These are phyloP conservation scores for Coemansia sp. DNA, from an alignment of 192 early-diverging fungal genomes.

Conservation along the genomic window DNA sequence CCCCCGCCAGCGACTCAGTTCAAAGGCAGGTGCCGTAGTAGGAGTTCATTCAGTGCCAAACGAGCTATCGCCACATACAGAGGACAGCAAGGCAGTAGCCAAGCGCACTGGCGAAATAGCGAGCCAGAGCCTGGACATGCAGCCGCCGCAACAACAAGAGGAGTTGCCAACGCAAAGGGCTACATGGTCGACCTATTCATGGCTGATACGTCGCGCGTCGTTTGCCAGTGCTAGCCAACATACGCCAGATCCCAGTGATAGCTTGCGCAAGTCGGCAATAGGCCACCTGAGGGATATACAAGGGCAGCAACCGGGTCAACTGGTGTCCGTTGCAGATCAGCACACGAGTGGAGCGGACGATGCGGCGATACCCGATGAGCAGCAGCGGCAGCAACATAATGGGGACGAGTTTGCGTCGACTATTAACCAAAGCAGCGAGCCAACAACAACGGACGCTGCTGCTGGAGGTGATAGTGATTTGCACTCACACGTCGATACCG, in stretches of 20 bases:
- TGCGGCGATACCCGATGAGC: not conserved
- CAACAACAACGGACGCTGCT: not conserved
- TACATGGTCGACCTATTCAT: not conserved
- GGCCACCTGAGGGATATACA: not conserved
- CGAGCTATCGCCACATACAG: not conserved
- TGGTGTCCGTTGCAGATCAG: not conserved
- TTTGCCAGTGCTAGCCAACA: not conserved
- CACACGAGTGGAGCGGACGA: not conserved
- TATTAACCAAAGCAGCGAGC: not conserved
- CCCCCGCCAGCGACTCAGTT: not conserved
- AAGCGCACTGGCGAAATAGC: not conserved
- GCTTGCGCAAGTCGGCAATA: not conserved
- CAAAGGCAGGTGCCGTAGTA: slow-evolving; percentile 8
- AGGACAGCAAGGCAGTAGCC: not conserved
- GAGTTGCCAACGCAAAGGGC: not conserved
- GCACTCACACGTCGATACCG: not conserved
- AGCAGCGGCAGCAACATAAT: not conserved
- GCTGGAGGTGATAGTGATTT: not conserved
- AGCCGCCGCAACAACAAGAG: not conserved
- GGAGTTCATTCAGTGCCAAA: not conserved
- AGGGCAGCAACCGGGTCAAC: not conserved
- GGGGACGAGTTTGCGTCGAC: not conserved
- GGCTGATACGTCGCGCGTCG: slow-evolving; percentile 3
- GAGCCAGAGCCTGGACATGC: not conserved
- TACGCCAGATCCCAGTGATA: not conserved